phyloP scores from a whole-genome alignment of 208 protist species.

The Leishmania tropica region DNA sequence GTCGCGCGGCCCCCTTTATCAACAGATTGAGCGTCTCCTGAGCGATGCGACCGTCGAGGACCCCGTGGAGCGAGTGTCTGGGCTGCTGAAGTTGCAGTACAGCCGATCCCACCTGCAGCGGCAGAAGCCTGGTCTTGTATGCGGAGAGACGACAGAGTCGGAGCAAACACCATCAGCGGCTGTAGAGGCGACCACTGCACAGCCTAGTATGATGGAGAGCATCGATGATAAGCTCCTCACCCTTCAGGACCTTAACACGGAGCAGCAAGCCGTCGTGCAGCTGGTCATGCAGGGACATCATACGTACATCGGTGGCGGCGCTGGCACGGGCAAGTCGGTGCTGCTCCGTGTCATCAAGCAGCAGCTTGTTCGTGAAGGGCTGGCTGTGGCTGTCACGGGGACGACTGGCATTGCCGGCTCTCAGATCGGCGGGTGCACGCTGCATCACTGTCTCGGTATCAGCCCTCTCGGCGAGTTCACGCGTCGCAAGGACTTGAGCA shows the following conservation, averaged over 20 bases:
- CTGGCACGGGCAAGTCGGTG: constrained; percentile 91
- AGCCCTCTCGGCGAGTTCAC: constrained; percentile 78
- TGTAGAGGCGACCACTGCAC: background rate
- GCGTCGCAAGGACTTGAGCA: constrained; percentile 58
- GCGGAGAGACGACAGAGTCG: background rate
- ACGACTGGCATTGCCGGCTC: constrained; percentile 83
- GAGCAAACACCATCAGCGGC: background rate
- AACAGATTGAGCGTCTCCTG: constrained; percentile 47
- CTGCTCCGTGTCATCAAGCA: constrained; percentile 82
- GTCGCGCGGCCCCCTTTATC: constrained; percentile 50
- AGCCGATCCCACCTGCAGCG: constrained; percentile 24
- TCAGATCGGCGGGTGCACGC: constrained; percentile 82
- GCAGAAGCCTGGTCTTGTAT: constrained; percentile 37
- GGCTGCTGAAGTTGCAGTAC: constrained; percentile 57
- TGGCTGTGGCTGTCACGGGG: constrained; percentile 82
- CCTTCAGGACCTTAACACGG: constrained; percentile 71
- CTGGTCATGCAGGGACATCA: constrained; percentile 77
- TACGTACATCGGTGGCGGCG: constrained; percentile 89
- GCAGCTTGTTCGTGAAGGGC: constrained; percentile 53
- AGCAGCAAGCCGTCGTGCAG: constrained; percentile 80
- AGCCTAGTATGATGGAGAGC: constrained; percentile 7
- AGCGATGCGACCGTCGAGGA: constrained; percentile 26
- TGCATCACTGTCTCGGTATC: constrained; percentile 91
- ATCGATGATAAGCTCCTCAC: constrained; percentile 54
- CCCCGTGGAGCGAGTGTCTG: constrained; percentile 34